Percentiles rank a stretch among this genome's conserved stretches.
Conservation (phyloP, 75 land plant species). For the Adiantum capillusveneris region DNA sequence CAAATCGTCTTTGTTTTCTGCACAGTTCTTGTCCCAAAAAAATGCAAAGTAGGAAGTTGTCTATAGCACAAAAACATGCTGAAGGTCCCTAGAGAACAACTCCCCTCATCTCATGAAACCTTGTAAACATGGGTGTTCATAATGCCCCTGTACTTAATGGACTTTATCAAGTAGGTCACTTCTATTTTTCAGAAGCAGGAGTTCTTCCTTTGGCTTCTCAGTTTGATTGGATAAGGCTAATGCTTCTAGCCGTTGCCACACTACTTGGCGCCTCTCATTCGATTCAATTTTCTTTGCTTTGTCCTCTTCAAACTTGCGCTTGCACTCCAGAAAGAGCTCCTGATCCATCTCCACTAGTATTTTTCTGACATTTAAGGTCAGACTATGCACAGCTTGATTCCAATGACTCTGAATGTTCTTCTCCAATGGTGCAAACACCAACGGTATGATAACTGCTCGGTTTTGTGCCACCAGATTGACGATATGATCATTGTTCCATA, state of each 20-base stretch:
- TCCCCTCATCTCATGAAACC: too few relatives aligned
- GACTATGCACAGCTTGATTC: conserved; percentile 41
- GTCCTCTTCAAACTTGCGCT: conserved; percentile 7
- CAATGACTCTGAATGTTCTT: conserved; percentile 40
- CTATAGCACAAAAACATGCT: too few relatives aligned
- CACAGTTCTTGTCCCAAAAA: too few relatives aligned
- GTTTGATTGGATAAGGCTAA: too few relatives aligned
- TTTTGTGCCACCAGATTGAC: conserved; percentile 29
- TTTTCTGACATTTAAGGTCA: conserved; percentile 33
- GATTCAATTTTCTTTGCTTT: conserved; percentile 13
- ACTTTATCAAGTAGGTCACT: too few relatives aligned
- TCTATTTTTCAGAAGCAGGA: too few relatives aligned
- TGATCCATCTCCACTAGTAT: conserved; percentile 43
- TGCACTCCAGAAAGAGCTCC: conserved; percentile 27
- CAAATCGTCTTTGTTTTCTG: too few relatives aligned
- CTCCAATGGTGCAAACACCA: conserved; percentile 33
- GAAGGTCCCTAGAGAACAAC: too few relatives aligned
- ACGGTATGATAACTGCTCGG: conserved; percentile 31
- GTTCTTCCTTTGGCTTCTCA: too few relatives aligned
- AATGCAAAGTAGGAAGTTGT: too few relatives aligned
- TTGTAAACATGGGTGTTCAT: too few relatives aligned
- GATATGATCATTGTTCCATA: conserved; percentile 51
- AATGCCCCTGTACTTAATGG: too few relatives aligned
- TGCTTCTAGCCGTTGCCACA: conserved; percentile 38
- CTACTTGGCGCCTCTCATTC: conserved; percentile 21